A percentile compares a stretch with the other conserved stretches of the same genome.
These are phyloP conservation scores for Penicillium thymicola DNA, from an alignment of 2,329 filamentous ascomycete species.

Conservation along the genomic window DNA sequence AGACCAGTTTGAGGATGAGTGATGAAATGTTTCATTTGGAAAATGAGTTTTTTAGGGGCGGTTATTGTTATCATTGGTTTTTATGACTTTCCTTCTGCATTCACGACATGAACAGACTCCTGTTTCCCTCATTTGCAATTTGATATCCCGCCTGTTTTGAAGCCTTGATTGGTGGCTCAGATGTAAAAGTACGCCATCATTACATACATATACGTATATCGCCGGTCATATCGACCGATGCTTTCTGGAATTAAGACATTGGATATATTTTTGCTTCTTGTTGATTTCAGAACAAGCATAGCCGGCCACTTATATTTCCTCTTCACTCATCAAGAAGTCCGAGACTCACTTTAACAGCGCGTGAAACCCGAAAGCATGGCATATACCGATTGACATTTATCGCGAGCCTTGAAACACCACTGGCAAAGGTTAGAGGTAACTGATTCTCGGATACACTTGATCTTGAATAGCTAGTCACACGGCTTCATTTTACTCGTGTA, in stretches of 20 bases:
- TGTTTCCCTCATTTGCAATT: slow-evolving; percentile 7
- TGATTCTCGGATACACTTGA: too few species aligned
- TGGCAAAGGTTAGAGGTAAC: too few species aligned
- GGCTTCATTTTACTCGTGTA: too few species aligned
- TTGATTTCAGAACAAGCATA: not conserved
- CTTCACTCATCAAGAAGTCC: too few species aligned
- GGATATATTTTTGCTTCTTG: not conserved
- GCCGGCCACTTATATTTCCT: not conserved
- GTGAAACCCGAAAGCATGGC: too few species aligned
- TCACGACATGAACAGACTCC: slow-evolving; percentile 15
- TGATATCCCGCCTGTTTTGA: slow-evolving; percentile 15
- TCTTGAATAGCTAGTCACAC: too few species aligned
- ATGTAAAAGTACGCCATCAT: not conserved
- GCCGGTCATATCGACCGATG: not conserved
- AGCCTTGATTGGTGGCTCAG: not conserved
- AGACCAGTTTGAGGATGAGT: slow-evolving; percentile 31
- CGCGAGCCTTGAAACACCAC: too few species aligned
- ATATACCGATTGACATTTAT: too few species aligned
- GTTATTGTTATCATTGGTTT: not conserved
- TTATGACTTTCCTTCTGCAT: slow-evolving; percentile 11
- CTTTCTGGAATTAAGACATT: not conserved
- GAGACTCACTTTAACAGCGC: too few species aligned
- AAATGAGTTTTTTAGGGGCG: not conserved
- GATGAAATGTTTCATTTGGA: not conserved
- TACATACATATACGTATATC: not conserved